A percentile compares a stretch with the other conserved stretches of the same genome.
These are phyloP conservation scores for Batkoa obscura DNA, from an alignment of 371 early-diverging fungal genomes.

Conservation along the genomic window DNA sequence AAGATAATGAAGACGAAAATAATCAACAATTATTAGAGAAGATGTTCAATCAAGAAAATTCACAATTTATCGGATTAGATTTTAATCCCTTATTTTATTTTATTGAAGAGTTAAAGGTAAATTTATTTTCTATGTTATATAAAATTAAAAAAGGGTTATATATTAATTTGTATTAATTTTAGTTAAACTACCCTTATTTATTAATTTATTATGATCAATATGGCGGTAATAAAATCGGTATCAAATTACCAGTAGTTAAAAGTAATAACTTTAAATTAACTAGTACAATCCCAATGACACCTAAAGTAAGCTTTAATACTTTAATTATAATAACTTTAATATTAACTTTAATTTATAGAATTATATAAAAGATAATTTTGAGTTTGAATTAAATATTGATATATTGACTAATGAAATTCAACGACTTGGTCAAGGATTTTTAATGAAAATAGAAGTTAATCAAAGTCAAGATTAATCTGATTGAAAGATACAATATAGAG, in stretches of 20 bases:
- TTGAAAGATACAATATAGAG: no score
- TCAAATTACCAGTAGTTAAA: slow-evolving; percentile 16
- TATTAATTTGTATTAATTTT: neutral
- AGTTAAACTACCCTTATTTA: slow-evolving; percentile 16
- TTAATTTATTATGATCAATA: slow-evolving; percentile 51
- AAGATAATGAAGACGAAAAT: neutral
- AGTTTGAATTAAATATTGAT: neutral
- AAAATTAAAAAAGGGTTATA: neutral
- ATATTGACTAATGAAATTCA: neutral
- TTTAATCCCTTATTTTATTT: slow-evolving; percentile 44
- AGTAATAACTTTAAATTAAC: neutral
- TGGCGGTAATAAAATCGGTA: slow-evolving; percentile 53
- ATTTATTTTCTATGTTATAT: neutral
- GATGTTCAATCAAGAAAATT: slow-evolving; percentile 1
- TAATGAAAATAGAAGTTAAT: no score
- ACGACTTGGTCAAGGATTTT: neutral
- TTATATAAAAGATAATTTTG: no score
- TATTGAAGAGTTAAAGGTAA: slow-evolving; percentile 35
- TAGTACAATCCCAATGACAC: neutral
- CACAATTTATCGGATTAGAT: slow-evolving; percentile 15
- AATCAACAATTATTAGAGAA: slow-evolving; percentile 9
- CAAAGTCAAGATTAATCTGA: no score
- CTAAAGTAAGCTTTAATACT: neutral
- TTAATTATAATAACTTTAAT: neutral
- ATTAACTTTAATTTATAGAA: neutral